These are phyloP conservation scores for Pseudonitzschia delicatissima DNA, from an alignment of 108 stramenopile genomes.

Conservation along the genomic window DNA sequence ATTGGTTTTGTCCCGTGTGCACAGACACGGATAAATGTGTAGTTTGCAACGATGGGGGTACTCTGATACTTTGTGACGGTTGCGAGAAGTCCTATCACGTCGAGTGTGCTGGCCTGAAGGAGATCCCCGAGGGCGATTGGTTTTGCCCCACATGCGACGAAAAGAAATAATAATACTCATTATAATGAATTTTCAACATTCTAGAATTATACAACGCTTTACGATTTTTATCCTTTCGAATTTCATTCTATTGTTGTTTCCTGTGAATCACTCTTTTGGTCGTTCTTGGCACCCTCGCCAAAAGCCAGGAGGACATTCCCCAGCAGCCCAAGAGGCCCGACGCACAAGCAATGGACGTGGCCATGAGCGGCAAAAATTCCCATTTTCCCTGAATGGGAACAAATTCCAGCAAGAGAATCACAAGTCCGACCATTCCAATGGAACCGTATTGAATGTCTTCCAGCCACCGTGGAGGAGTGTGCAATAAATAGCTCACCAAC, in stretches of 20 bases:
- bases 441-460: constrained; percentile 14
- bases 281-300: constrained; percentile 17
- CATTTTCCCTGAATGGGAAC: constrained; percentile 51
- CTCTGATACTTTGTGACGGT: constrained; percentile 68
- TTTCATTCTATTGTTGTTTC: too few species aligned
- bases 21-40: constrained; percentile 41
- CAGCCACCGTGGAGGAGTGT: constrained; percentile 2
- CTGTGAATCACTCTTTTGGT: too few species aligned
- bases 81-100: constrained; percentile 77
- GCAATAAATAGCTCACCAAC: constrained; percentile 21
- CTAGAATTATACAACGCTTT: too few species aligned
- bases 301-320: constrained; percentile 31
- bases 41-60: constrained; percentile 56
- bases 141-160: constrained; percentile 58
- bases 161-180: too few species aligned
- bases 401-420: constrained; percentile 53
- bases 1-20: constrained; percentile 81
- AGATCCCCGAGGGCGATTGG: constrained; percentile 76
- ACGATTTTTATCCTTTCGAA: too few species aligned
- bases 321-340: constrained; percentile 63
- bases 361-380: constrained; percentile 78
- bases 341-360: constrained; percentile 65
- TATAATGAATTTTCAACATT: too few species aligned
- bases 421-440: constrained; percentile 8
- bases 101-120: constrained; percentile 50